Conservation (phyloP, 345 rosid genomes). For the Camelina hispida region DNA sequence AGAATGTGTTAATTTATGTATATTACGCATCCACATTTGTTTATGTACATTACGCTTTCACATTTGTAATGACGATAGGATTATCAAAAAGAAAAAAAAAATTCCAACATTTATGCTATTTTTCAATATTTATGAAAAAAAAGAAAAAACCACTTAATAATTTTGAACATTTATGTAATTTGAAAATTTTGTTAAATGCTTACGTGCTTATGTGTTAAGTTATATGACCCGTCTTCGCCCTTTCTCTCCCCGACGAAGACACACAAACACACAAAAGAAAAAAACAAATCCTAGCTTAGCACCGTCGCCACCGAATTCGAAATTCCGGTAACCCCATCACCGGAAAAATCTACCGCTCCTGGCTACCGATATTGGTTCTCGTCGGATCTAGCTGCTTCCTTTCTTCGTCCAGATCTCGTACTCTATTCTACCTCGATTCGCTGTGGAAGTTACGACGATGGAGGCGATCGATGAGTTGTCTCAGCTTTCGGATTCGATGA, state of each 20-base stretch:
- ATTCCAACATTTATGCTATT: background rate
- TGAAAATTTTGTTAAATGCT: slow-evolving; percentile 12
- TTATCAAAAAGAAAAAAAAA: background rate
- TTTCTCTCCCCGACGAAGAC: slow-evolving; percentile 27
- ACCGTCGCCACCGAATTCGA: slow-evolving; percentile 38
- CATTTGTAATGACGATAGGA: too few relatives aligned
- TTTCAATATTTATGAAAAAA: too few relatives aligned
- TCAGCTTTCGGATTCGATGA: slow-evolving; percentile 84
- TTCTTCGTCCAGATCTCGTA: slow-evolving; percentile 39
- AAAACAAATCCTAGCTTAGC: slow-evolving; percentile 30
- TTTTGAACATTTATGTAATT: slow-evolving; percentile 13
- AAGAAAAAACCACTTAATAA: background rate
- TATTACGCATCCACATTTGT: background rate
- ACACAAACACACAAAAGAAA: background rate
- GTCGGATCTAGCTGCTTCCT: slow-evolving; percentile 26
- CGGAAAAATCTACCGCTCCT: slow-evolving; percentile 15
- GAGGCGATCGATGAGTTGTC: slow-evolving; percentile 91
- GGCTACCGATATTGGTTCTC: slow-evolving; percentile 1
- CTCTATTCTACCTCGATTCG: slow-evolving; percentile 27
- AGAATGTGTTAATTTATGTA: background rate
- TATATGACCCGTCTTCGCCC: slow-evolving; percentile 30
- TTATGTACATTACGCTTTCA: too few relatives aligned
- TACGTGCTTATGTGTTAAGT: slow-evolving; percentile 29
- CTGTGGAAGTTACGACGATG: slow-evolving; percentile 51
- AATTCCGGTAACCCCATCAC: slow-evolving; percentile 4